These are phyloP conservation scores for Nidularia sp. DNA, from an alignment of 768 basidiomycete species.

Conservation along the genomic window DNA sequence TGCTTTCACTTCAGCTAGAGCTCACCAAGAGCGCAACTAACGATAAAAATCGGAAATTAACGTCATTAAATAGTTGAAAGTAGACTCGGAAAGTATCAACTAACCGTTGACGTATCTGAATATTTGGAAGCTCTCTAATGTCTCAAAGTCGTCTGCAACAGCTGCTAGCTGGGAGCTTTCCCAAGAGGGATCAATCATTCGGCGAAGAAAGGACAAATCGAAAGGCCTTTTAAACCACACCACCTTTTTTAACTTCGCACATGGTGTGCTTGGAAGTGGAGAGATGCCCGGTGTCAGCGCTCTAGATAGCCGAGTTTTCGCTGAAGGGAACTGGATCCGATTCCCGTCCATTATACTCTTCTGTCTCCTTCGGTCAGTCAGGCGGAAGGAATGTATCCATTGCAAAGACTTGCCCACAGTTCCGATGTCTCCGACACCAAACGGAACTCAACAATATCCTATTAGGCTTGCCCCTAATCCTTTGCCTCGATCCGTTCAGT, in stretches of 20 bases:
- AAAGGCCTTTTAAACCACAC: background rate
- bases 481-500: too few species aligned
- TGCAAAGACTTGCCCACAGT: too few species aligned
- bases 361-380: too few species aligned
- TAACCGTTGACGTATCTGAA: background rate
- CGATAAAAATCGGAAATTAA: background rate
- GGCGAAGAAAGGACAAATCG: background rate
- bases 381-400: too few species aligned
- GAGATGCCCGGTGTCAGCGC: too few species aligned
- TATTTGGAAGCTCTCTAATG: background rate
- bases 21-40: background rate
- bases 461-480: too few species aligned
- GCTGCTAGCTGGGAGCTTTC: background rate
- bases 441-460: too few species aligned
- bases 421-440: too few species aligned
- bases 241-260: background rate
- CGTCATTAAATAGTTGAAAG: background rate
- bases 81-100: background rate
- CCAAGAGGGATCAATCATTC: background rate
- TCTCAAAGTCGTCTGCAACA: background rate
- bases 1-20: background rate
- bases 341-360: too few species aligned
- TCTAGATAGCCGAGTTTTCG: too few species aligned
- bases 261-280: background rate
- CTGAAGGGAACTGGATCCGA: too few species aligned